These are phyloP conservation scores for Jatropha podagrica DNA, from an alignment of 441 rosid species.

Conservation along the genomic window DNA sequence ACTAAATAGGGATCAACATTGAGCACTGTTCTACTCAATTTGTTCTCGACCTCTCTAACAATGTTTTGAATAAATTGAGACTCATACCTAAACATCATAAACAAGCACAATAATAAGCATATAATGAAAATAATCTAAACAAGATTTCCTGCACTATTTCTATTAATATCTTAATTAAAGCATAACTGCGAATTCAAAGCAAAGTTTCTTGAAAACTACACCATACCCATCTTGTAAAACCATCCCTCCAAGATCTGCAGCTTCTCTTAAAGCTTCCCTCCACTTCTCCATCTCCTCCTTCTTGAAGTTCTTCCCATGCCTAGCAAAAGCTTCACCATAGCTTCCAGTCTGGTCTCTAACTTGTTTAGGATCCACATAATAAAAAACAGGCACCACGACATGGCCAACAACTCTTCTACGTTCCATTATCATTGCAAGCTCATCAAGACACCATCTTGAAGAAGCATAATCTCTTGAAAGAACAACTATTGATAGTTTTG, in stretches of 20 bases:
- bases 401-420: conserved; percentile 18
- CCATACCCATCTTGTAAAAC: conserved; percentile 23
- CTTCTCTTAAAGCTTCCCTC: conserved; percentile 40
- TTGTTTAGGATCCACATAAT: conserved; percentile 32
- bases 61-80: conserved; percentile 18
- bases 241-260: conserved; percentile 35
- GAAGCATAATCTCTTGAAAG: conserved; percentile 41
- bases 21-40: conserved; percentile 10
- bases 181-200: too few species aligned
- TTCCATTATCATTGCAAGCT: conserved; percentile 39
- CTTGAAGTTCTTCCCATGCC: conserved; percentile 2
- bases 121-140: too few species aligned
- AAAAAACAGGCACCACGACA: conserved; percentile 40
- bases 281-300: conserved; percentile 30
- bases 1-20: conserved; percentile 25
- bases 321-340: conserved; percentile 25
- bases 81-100: conserved; percentile 20
- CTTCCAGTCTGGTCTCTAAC: conserved; percentile 37
- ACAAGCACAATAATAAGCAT: not conserved
- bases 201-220: too few species aligned
- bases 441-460: conserved; percentile 34
- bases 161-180: too few species aligned
- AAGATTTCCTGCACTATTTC: too few species aligned
- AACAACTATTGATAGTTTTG: conserved; percentile 25
- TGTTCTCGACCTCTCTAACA: conserved; percentile 20